Conservation (phyloP, 2,329 filamentous ascomycete genomes). For the Lecanicillium sp. region DNA sequence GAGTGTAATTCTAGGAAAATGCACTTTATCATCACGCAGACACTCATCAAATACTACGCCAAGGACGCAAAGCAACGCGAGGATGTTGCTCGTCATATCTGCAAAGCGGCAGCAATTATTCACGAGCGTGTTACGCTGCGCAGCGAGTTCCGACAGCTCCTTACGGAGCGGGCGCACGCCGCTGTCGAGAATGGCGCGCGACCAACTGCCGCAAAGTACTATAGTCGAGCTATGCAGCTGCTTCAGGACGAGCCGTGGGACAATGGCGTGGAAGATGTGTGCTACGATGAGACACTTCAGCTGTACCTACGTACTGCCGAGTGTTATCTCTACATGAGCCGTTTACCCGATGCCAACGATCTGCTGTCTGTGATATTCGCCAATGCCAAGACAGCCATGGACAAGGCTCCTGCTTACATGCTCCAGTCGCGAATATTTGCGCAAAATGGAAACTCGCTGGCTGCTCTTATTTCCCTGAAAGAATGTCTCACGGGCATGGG, state of each 20-base stretch:
- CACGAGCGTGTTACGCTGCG: conserved; percentile 53
- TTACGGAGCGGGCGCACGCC: conserved; percentile 70
- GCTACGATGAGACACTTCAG: conserved; percentile 78
- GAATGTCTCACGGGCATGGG: conserved; percentile 63
- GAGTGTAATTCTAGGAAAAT: conserved; percentile 67
- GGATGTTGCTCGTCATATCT: conserved; percentile 72
- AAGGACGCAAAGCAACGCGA: conserved; percentile 58
- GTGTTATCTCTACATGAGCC: conserved; percentile 71
- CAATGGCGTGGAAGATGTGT: conserved; percentile 59
- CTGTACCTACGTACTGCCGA: conserved; percentile 74
- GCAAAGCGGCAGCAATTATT: conserved; percentile 67
- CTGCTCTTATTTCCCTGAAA: conserved; percentile 62
- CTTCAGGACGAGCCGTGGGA: conserved; percentile 75
- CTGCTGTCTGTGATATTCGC: conserved; percentile 63
- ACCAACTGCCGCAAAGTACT: conserved; percentile 75
- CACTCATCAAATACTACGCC: conserved; percentile 63
- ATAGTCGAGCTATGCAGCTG: conserved; percentile 66
- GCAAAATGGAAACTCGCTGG: conserved; percentile 61
- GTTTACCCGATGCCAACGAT: conserved; percentile 57
- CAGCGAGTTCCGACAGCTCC: conserved; percentile 61
- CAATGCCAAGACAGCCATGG: conserved; percentile 62
- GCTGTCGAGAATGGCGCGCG: conserved; percentile 77
- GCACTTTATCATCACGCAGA: conserved; percentile 84
- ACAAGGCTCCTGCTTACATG: conserved; percentile 79
- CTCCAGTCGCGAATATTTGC: conserved; percentile 72